phyloP scores from a whole-genome alignment of 2,329 filamentous ascomycete genomes.

The Moelleriella libera region DNA sequence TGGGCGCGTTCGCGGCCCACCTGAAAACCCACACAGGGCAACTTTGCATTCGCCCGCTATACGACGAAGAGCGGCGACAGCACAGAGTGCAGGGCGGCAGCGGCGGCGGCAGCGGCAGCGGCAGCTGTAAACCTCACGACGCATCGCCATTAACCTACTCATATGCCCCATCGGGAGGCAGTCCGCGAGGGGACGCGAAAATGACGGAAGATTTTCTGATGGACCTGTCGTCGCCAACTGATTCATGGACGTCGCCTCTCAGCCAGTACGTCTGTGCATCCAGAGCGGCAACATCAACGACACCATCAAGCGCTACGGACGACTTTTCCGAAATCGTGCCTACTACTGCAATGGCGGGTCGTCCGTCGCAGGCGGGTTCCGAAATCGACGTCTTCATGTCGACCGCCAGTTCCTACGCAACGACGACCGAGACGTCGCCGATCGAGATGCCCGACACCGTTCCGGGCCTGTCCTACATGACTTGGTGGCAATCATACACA shows the following conservation, averaged over 20 bases:
- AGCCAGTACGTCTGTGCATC: not conserved
- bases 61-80: constrained; percentile 1
- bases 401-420: not conserved
- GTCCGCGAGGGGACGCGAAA: too few species aligned
- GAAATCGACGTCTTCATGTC: too few species aligned
- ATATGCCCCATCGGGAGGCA: not conserved
- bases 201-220: not conserved
- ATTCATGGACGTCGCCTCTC: not conserved
- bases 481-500: constrained; percentile 4
- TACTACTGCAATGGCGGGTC: too few species aligned
- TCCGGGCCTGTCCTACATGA: constrained; percentile 2
- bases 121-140: too few species aligned
- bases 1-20: constrained; percentile 1
- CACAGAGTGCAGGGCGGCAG: not conserved
- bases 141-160: not conserved
- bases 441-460: not conserved
- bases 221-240: not conserved
- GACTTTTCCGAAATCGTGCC: too few species aligned
- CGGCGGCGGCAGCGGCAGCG: too few species aligned
- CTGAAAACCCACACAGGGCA: constrained; percentile 1
- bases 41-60: constrained; percentile 3
- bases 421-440: not conserved
- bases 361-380: too few species aligned
- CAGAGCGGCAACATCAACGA: too few species aligned
- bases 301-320: too few species aligned